A percentile compares a stretch with the other conserved stretches of the same genome.
Conservation (phyloP, 768 basidiomycete species). For the Suillus luteus region DNA sequence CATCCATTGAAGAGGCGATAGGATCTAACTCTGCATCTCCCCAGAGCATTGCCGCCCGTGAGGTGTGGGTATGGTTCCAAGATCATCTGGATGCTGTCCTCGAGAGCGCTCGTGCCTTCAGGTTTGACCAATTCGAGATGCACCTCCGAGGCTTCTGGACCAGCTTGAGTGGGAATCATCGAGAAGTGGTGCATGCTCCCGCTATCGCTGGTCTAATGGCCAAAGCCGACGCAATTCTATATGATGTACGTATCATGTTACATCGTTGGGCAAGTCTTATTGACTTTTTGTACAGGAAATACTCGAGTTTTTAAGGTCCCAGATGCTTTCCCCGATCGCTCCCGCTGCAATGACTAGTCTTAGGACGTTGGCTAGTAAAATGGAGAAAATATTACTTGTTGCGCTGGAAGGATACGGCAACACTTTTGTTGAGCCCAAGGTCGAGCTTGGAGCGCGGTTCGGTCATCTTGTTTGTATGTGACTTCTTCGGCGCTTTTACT, state of each 20-base stretch:
- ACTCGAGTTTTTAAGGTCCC: slow-evolving; percentile 79
- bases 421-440: slow-evolving; percentile 90
- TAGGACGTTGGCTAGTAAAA: slow-evolving; percentile 83
- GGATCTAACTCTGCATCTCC: slow-evolving; percentile 72
- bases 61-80: slow-evolving; percentile 92
- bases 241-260: slow-evolving; percentile 66
- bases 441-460: slow-evolving; percentile 87
- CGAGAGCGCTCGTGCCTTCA: slow-evolving; percentile 73
- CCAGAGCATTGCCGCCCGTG: slow-evolving; percentile 77
- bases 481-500: not conserved
- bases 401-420: slow-evolving; percentile 83
- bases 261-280: slow-evolving; percentile 15
- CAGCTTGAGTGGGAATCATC: slow-evolving; percentile 67
- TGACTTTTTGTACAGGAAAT: slow-evolving; percentile 63
- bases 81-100: slow-evolving; percentile 85
- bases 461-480: slow-evolving; percentile 86
- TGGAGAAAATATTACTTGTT: slow-evolving; percentile 85
- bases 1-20: slow-evolving; percentile 83
- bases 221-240: slow-evolving; percentile 86
- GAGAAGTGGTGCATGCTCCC: slow-evolving; percentile 88
- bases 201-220: slow-evolving; percentile 88
- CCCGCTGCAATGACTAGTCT: slow-evolving; percentile 67
- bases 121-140: slow-evolving; percentile 90
- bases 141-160: slow-evolving; percentile 87
- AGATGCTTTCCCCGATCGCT: slow-evolving; percentile 79